Percentiles rank a stretch among this genome's conserved stretches.
Evolutionary conservation across 352 stramenopile genomes (phyloP).

Genomic region (Pythium dissimile): DNA sequence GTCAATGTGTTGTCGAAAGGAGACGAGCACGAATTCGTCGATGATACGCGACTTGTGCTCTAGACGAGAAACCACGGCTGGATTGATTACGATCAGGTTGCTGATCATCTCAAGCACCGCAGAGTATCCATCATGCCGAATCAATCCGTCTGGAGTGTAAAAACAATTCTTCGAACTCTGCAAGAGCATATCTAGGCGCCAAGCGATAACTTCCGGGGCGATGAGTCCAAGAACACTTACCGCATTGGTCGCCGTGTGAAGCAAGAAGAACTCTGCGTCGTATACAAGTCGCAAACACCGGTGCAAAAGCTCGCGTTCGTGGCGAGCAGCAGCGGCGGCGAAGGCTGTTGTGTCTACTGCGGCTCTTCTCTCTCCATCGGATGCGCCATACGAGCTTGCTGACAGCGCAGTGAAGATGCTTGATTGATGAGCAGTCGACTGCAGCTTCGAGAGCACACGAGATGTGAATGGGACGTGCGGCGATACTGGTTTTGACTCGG

Average conservation of each 20-base stretch:
- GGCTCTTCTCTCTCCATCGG: constrained; percentile 3
- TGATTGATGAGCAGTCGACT: constrained; percentile 42
- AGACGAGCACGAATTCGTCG: constrained; percentile 49
- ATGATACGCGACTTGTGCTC: constrained; percentile 22
- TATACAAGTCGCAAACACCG: constrained; percentile 49
- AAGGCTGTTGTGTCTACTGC: constrained; percentile 1
- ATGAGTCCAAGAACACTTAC: constrained; percentile 57
- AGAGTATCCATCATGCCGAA: constrained; percentile 58
- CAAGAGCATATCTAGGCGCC: constrained; percentile 32
- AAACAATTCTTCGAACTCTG: constrained; percentile 24
- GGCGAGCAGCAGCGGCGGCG: neutral
- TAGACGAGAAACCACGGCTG: constrained; percentile 16
- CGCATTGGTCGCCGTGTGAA: constrained; percentile 52
- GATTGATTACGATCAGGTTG: constrained; percentile 23
- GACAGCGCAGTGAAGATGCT: constrained; percentile 59
- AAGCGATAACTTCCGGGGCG: constrained; percentile 39
- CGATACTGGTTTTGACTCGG: constrained; percentile 19
- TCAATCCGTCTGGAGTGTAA: constrained; percentile 59
- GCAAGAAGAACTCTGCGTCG: constrained; percentile 52
- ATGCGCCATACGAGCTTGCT: constrained; percentile 17
- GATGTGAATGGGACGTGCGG: constrained; percentile 57
- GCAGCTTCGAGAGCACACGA: constrained; percentile 71
- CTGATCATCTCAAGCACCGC: constrained; percentile 66
- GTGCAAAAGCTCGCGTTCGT: constrained; percentile 34
- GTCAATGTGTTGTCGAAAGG: constrained; percentile 51